phyloP scores from a whole-genome alignment of 2,329 filamentous ascomycete species.

The Botrytis byssoidea region DNA sequence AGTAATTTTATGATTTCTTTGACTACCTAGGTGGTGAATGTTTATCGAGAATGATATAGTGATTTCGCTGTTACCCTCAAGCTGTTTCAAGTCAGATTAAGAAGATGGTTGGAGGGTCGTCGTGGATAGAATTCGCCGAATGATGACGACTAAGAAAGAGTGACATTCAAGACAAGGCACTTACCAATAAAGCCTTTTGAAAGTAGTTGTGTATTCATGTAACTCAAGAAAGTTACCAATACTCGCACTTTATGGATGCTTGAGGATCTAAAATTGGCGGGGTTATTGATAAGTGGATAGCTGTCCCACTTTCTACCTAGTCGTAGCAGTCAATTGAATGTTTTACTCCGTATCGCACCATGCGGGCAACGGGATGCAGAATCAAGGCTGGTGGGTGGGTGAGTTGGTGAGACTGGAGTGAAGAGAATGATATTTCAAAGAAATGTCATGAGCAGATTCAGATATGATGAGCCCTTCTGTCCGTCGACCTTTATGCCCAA shows the following conservation, averaged over 20 bases:
- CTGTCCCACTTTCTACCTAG: not conserved
- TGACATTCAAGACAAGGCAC: slow-evolving; percentile 4
- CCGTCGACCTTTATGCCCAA: not conserved
- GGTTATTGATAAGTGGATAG: not conserved
- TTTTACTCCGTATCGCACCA: no score
- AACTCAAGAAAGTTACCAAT: not conserved
- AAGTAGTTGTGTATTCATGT: not conserved
- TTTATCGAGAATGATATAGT: not conserved
- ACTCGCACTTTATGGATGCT: not conserved
- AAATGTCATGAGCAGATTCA: not conserved
- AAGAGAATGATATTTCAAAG: not conserved
- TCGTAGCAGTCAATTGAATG: not conserved
- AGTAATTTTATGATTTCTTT: not conserved
- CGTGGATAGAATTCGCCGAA: not conserved
- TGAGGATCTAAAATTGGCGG: not conserved
- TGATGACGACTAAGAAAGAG: not conserved
- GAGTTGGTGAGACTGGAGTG: not conserved
- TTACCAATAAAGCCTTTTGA: not conserved
- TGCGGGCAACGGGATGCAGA: not conserved
- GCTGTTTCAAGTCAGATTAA: slow-evolving; percentile 3
- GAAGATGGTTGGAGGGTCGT: not conserved
- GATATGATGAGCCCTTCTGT: not conserved
- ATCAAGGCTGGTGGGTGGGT: not conserved
- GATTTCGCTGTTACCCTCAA: not conserved
- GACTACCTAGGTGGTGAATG: not conserved